Evolutionary conservation across 495 filamentous ascomycete species (phyloP), one percentile per base, ranked within the genome.

Genomic region (Collariella sp.): DNA sequence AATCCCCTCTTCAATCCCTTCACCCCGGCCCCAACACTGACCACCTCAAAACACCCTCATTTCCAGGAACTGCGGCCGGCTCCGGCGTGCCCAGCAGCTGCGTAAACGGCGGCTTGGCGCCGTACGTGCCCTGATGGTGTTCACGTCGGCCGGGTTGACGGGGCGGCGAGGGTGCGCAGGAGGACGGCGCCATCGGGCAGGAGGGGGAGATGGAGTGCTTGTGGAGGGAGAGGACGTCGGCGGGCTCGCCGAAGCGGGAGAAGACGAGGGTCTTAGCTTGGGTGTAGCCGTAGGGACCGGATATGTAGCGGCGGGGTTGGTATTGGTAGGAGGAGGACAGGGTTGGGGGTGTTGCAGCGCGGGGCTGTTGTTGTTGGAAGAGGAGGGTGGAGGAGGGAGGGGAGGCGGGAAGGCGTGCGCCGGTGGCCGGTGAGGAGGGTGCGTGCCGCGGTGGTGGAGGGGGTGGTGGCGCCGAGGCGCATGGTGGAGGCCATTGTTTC

Each of bases 141-240:
- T 98, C 58, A 99, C 86, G 76, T 99, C 93, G 54, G 93, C 89
- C 22, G 93, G 93, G 78, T 99, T 99, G 63, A 97, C 84, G 44
- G 93, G 90, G 88, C 82, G 43, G 90, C 84, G 62, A 97, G 86
- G 58, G 94, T 63, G 58, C 77, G 77, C 23, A 80, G 62, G 52
- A 81, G 71, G 23, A 76, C 81, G 50, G 89, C 84, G 22, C 83
- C 80, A 49, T 84, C 75, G 58, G 95, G 87, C 56, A 96, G 76
- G 80, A 75, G 7, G 89, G 83, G 0, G 86, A 83, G 68, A 93
- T 86, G 50, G 87, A 90, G 74, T 91, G 82, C 4, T 77, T 84
- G 76, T 95, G 88, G 6, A 95, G 77, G 23, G 73, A 77, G 33
- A 98, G 75, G 5, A 91, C 89, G 69, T 89, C 84, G 50, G 79